Evolutionary conservation across 768 basidiomycete genomes (phyloP).

Genomic region (Suillus ampliporus): DNA sequence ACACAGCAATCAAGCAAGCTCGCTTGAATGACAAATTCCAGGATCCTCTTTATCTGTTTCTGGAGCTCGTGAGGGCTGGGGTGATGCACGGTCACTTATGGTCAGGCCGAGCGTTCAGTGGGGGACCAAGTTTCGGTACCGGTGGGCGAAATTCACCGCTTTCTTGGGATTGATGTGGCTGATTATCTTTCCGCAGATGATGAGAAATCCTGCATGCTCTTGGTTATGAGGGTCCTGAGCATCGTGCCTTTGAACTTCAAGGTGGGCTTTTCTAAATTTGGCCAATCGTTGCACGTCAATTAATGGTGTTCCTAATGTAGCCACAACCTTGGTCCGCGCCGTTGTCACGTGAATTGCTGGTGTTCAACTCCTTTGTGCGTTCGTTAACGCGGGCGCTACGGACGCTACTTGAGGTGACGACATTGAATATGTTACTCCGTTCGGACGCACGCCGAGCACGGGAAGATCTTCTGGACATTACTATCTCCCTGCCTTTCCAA

Average conservation of each 20-base stretch:
- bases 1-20: constrained; percentile 75
- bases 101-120: constrained; percentile 87
- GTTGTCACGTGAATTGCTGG: constrained; percentile 92
- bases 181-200: constrained; percentile 61
- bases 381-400: constrained; percentile 90
- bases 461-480: constrained; percentile 92
- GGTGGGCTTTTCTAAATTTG: constrained; percentile 47
- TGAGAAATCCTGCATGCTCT: constrained; percentile 91
- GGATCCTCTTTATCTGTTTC: constrained; percentile 91
- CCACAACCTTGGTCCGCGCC: constrained; percentile 94
- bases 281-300: neutral
- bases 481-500: constrained; percentile 93
- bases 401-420: constrained; percentile 87
- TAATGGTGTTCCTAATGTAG: constrained; percentile 45
- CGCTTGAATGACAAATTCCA: constrained; percentile 98
- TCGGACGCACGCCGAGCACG: constrained; percentile 85
- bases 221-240: constrained; percentile 96
- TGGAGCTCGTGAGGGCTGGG: constrained; percentile 95
- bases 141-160: constrained; percentile 56
- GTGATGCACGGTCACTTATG: constrained; percentile 95
- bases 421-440: constrained; percentile 91
- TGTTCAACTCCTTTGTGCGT: constrained; percentile 98
- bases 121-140: constrained; percentile 93
- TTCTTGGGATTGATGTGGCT: constrained; percentile 28
- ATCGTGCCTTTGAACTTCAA: constrained; percentile 96